Evolutionary conservation across 768 basidiomycete genomes (phyloP).

Genomic region (Tulasnella sp.): DNA sequence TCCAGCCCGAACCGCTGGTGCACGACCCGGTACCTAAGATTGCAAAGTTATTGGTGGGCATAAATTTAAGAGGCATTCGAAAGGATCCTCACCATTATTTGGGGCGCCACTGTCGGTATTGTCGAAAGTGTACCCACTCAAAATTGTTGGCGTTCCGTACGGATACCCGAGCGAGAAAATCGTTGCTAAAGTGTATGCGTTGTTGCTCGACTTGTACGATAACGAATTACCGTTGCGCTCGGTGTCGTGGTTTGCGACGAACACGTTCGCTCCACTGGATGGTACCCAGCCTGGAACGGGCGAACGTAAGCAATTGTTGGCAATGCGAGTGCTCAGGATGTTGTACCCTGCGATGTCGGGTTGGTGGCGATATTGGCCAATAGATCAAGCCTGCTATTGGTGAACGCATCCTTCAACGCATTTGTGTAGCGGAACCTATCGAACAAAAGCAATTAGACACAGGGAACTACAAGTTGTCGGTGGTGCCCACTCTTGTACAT

Average conservation of each 20-base stretch:
- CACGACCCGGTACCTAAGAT: slow-evolving; percentile 13
- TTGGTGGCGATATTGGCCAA: slow-evolving; percentile 37
- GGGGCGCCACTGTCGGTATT: slow-evolving; percentile 44
- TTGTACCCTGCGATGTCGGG: slow-evolving; percentile 37
- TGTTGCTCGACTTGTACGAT: slow-evolving; percentile 49
- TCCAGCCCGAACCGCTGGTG: slow-evolving; percentile 12
- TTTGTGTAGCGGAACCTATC: slow-evolving; percentile 47
- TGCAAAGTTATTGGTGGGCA: not conserved
- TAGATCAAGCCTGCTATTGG: slow-evolving; percentile 37
- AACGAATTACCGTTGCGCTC: slow-evolving; percentile 43
- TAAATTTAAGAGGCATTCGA: not conserved
- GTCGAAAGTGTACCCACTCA: slow-evolving; percentile 41
- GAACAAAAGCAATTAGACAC: not conserved
- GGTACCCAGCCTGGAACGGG: slow-evolving; percentile 42
- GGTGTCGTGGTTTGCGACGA: slow-evolving; percentile 60
- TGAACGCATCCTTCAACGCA: slow-evolving; percentile 41
- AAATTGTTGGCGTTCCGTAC: slow-evolving; percentile 52
- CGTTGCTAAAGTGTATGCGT: slow-evolving; percentile 47
- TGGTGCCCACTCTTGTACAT: slow-evolving; percentile 46
- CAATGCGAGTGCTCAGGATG: not conserved
- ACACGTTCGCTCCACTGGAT: slow-evolving; percentile 44
- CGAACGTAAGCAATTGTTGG: not conserved
- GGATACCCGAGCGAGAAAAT: slow-evolving; percentile 53
- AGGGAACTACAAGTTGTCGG: not conserved
- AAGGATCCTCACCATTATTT: slow-evolving; percentile 34